Evolutionary conservation across 805 yeast genomes (phyloP).

Genomic region (Hanseniaspora nectarophila): DNA sequence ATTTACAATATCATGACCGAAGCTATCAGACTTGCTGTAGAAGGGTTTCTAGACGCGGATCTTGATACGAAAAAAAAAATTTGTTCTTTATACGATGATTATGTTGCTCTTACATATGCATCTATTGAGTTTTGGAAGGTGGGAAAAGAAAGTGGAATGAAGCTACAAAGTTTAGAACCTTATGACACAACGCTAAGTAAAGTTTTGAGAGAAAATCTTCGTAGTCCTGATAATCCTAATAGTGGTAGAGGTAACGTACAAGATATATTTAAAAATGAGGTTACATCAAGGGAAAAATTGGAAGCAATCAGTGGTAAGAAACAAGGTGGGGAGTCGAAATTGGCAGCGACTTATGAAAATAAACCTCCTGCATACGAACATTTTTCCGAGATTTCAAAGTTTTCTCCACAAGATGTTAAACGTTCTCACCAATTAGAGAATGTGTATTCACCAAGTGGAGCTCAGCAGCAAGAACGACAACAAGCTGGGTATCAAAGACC

Average conservation of each 20-base stretch:
- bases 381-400: constrained; percentile 16
- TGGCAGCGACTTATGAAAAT: constrained; percentile 24
- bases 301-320: constrained; percentile 28
- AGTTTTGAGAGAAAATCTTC: constrained; percentile 75
- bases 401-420: constrained; percentile 15
- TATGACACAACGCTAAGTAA: constrained; percentile 89
- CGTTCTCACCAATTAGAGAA: neutral
- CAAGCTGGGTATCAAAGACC: neutral
- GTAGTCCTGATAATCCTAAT: constrained; percentile 23
- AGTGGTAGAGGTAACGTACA: constrained; percentile 19
- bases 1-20: constrained; percentile 85
- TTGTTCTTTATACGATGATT: constrained; percentile 66
- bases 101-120: constrained; percentile 72
- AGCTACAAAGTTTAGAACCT: constrained; percentile 90
- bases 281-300: constrained; percentile 25
- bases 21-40: constrained; percentile 86
- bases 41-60: constrained; percentile 89
- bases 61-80: constrained; percentile 78
- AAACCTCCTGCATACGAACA: constrained; percentile 23
- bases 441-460: neutral
- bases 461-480: constrained; percentile 2
- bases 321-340: constrained; percentile 23
- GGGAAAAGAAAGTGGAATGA: constrained; percentile 82
- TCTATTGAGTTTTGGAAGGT: constrained; percentile 79
- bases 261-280: neutral